A percentile compares a stretch with the other conserved stretches of the same genome.
Conservation (phyloP, 371 early-diverging fungal genomes). For the Lichtheimia corymbifera region DNA sequence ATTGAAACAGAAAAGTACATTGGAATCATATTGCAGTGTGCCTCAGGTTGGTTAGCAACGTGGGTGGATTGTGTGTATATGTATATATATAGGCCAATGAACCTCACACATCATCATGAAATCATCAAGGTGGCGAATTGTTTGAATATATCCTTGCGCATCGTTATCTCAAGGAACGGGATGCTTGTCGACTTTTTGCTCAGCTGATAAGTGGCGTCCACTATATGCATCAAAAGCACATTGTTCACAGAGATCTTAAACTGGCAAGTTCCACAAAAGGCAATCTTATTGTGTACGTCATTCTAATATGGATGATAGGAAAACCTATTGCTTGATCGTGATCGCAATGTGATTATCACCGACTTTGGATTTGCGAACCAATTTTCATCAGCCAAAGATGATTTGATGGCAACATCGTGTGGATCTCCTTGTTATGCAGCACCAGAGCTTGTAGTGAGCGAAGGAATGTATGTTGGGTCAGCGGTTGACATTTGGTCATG, state of each 20-base stretch:
- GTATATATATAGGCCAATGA: no score
- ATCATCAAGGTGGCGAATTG: slow-evolving; percentile 80
- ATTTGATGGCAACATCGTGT: slow-evolving; percentile 91
- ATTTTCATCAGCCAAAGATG: slow-evolving; percentile 67
- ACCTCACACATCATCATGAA: neutral
- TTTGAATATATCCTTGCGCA: slow-evolving; percentile 96
- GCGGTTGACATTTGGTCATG: slow-evolving; percentile 97
- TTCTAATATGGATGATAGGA: slow-evolving; percentile 44
- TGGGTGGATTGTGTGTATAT: no score
- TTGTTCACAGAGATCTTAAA: slow-evolving; percentile 97
- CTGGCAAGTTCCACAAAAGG: slow-evolving; percentile 57
- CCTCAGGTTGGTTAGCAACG: slow-evolving; percentile 64
- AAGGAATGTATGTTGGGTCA: slow-evolving; percentile 97
- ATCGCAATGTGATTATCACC: slow-evolving; percentile 93
- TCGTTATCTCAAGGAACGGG: slow-evolving; percentile 88
- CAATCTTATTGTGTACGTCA: neutral
- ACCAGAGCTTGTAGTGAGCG: slow-evolving; percentile 96
- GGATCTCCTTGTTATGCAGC: slow-evolving; percentile 99
- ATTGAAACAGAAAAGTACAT: slow-evolving; percentile 95
- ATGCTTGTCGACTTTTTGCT: slow-evolving; percentile 90
- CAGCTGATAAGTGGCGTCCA: slow-evolving; percentile 92
- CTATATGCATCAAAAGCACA: slow-evolving; percentile 85
- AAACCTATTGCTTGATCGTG: slow-evolving; percentile 87
- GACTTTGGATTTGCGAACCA: slow-evolving; percentile 99
- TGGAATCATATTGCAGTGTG: slow-evolving; percentile 95